Percentiles rank a stretch among this genome's conserved stretches.
These are phyloP conservation scores for Sporothrix humicola DNA, from an alignment of 2,329 filamentous ascomycete species.

Conservation along the genomic window DNA sequence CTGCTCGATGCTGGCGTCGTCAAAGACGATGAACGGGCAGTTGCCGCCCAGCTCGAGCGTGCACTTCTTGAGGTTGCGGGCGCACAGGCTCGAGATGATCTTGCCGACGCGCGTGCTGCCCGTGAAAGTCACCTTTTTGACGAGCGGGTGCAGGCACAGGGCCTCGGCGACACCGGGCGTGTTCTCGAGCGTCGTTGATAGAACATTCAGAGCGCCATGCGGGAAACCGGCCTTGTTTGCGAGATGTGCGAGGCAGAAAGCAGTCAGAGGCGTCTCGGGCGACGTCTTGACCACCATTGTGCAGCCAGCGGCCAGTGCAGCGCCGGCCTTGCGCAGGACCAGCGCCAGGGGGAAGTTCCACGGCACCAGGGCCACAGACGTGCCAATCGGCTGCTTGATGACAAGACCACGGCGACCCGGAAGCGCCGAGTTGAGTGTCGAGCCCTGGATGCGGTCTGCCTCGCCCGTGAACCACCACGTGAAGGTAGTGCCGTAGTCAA, in stretches of 20 bases:
- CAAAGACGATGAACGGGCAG: conserved; percentile 69
- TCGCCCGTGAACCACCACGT: conserved; percentile 63
- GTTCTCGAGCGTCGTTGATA: conserved; percentile 53
- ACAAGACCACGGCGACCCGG: conserved; percentile 71
- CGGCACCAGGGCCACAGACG: conserved; percentile 70
- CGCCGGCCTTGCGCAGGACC: conserved; percentile 70
- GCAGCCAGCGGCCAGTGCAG: conserved; percentile 73
- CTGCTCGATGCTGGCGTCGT: conserved; percentile 69
- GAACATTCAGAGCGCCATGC: conserved; percentile 67
- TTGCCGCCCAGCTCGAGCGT: conserved; percentile 76
- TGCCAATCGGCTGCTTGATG: conserved; percentile 76
- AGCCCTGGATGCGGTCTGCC: conserved; percentile 60
- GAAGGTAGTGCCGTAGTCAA: conserved; percentile 61
- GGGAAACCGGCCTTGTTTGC: conserved; percentile 75
- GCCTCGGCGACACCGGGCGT: conserved; percentile 54
- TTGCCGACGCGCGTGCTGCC: conserved; percentile 73
- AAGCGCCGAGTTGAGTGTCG: conserved; percentile 62
- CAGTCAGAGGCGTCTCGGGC: conserved; percentile 75
- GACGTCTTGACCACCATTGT: conserved; percentile 77
- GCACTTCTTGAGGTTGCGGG: conserved; percentile 69
- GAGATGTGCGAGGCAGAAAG: conserved; percentile 70
- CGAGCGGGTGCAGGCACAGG: conserved; percentile 52
- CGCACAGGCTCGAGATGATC: conserved; percentile 67
- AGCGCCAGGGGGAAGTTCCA: conserved; percentile 75
- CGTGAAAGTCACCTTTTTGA: conserved; percentile 76